These are phyloP conservation scores for Hypsizygus marmoreus DNA, from an alignment of 768 basidiomycete genomes.

Conservation along the genomic window DNA sequence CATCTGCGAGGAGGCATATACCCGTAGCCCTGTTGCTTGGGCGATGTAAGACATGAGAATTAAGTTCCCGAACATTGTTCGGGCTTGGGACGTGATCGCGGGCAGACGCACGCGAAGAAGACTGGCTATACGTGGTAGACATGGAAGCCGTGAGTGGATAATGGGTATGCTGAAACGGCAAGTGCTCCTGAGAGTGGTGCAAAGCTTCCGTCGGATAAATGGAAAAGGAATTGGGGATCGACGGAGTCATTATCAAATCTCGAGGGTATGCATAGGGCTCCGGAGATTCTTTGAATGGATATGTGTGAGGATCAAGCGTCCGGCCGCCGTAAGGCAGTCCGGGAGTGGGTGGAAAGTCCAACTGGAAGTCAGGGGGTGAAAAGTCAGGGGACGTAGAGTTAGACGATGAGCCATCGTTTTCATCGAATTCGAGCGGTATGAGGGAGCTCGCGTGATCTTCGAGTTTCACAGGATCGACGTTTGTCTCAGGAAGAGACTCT, in stretches of 20 bases:
- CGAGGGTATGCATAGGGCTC: conserved; percentile 6
- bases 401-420: conserved; percentile 36
- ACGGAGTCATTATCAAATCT: conserved; percentile 9
- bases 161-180: conserved; percentile 12
- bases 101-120: not conserved
- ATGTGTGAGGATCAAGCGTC: conserved; percentile 9
- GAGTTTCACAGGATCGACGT: conserved; percentile 55
- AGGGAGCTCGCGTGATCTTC: conserved; percentile 51
- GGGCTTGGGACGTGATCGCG: conserved; percentile 5
- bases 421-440: conserved; percentile 49
- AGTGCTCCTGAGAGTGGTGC: conserved; percentile 11
- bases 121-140: conserved; percentile 8
- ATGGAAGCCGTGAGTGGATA: conserved; percentile 10
- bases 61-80: too few relatives aligned
- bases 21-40: conserved; percentile 36
- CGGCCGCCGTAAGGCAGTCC: conserved; percentile 24
- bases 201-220: conserved; percentile 14
- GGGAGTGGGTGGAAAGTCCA: conserved; percentile 50
- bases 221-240: conserved; percentile 17
- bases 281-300: conserved; percentile 11
- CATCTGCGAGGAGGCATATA: conserved; percentile 63
- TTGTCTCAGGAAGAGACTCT: conserved; percentile 58
- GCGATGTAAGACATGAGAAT: conserved; percentile 15
- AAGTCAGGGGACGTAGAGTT: conserved; percentile 47
- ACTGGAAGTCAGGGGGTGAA: conserved; percentile 45